Evolutionary conservation across 2,329 filamentous ascomycete genomes (phyloP), one percentile per base, ranked within the genome.

Genomic region (Colletotrichum cordylinicola): DNA sequence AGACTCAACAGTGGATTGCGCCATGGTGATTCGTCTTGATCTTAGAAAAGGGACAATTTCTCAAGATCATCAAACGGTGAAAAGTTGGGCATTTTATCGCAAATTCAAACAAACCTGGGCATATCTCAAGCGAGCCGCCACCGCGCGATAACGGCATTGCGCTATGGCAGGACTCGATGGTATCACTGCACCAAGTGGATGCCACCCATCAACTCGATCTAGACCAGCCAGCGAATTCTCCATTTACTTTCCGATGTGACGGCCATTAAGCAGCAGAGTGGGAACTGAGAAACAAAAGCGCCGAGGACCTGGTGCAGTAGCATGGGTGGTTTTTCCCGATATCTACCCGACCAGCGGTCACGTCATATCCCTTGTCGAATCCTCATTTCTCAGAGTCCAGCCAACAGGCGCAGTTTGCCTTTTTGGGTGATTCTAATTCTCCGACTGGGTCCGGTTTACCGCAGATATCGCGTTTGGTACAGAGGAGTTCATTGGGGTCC

Each of bases 121-220:
- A 24, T 15, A n/a, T 29, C 9, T 21, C 15, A 35, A n/a, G 33
- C 16, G 43, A 58, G 21, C 16, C 61, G 13, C 15, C 18, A 24
- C 8, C n/a, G 60, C 67, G 67, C 60, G 67, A 70, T 61, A 60
- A 48, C 72, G 60, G 60, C 60, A 74, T 74, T 66, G 72, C 72
- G 72, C 67, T 74, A 70, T 74, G 60, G 67, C 27, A 66, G 72
- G 67, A 48, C 48, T 48, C 33, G 35, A 74, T 74, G 72, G 48
- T 74, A 70, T 39, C 67, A 74, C 67, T 60, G 48, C 58, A 62
- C 72, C 48, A 70, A 74, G 72, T 74, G 72, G 72, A 56, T 66
- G 43, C 60, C 43, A 7, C 8, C 18, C 43, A 8, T 24, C 35
- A 21, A 24, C 1, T 27, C 21, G 29, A 15, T 31, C 21, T 21